Conservation (phyloP, 106 monocot species). For the Dioscorea dumetorum region DNA sequence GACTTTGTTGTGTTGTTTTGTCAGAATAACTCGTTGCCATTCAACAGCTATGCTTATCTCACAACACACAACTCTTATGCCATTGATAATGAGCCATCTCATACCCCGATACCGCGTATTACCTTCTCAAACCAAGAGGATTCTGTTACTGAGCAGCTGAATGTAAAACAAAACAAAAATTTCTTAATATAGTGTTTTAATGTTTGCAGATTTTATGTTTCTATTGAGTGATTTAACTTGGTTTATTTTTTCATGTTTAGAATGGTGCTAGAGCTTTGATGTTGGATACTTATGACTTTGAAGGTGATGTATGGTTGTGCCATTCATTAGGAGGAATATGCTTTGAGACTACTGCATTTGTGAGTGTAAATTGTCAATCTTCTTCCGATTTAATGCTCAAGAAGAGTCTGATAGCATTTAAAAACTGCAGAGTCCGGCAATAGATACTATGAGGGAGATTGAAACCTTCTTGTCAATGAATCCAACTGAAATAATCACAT, state of each 20-base stretch:
- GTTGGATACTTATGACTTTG: conserved; percentile 77
- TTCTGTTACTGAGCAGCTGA: conserved; percentile 61
- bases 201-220: neutral
- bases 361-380: conserved; percentile 21
- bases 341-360: conserved; percentile 68
- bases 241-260: conserved; percentile 12
- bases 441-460: conserved; percentile 71
- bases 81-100: conserved; percentile 63
- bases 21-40: conserved; percentile 48
- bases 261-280: conserved; percentile 71
- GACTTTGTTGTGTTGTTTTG: no score
- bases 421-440: conserved; percentile 23
- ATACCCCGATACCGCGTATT: conserved; percentile 47
- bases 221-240: neutral
- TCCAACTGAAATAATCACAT: conserved; percentile 70
- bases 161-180: conserved; percentile 19
- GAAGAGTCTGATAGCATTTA: neutral
- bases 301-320: conserved; percentile 72
- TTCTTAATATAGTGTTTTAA: neutral
- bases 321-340: conserved; percentile 70
- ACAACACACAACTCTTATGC: conserved; percentile 85
- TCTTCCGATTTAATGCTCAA: neutral
- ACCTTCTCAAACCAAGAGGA: conserved; percentile 84
- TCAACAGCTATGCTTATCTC: conserved; percentile 85
- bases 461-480: conserved; percentile 57